Evolutionary conservation across 2,329 filamentous ascomycete species (phyloP).

Genomic region (Furcasterigmium sp.): DNA sequence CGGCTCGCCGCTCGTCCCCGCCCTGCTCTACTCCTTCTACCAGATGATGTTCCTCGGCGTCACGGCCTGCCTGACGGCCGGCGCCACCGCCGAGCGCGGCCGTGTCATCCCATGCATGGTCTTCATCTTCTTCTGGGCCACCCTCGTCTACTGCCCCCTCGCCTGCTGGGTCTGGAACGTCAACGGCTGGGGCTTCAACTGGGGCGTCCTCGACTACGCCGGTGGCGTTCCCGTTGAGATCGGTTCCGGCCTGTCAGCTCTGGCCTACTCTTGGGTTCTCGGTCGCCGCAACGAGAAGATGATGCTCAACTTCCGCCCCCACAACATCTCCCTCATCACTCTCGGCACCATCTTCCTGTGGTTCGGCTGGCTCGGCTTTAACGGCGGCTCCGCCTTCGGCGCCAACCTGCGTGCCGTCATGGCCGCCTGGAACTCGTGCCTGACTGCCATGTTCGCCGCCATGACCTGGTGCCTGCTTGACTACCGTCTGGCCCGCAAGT

Average conservation of each 20-base stretch:
- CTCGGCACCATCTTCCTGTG: slow-evolving; percentile 93
- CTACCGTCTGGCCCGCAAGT: slow-evolving; percentile 89
- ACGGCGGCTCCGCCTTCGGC: slow-evolving; percentile 91
- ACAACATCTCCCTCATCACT: slow-evolving; percentile 97
- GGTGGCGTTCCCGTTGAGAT: slow-evolving; percentile 98
- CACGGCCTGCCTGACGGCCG: slow-evolving; percentile 85
- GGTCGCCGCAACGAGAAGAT: slow-evolving; percentile 97
- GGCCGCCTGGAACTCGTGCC: slow-evolving; percentile 97
- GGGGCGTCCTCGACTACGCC: slow-evolving; percentile 93
- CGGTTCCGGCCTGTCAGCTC: slow-evolving; percentile 82
- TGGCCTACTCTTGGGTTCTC: slow-evolving; percentile 94
- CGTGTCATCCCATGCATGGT: slow-evolving; percentile 91
- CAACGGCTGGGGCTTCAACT: slow-evolving; percentile 88
- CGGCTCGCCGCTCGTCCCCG: slow-evolving; percentile 82
- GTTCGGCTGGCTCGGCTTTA: slow-evolving; percentile 99
- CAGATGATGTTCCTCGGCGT: slow-evolving; percentile 98
- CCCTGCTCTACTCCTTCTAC: slow-evolving; percentile 91
- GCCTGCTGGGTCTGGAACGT: slow-evolving; percentile 96
- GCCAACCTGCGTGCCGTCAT: slow-evolving; percentile 91
- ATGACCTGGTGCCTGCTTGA: slow-evolving; percentile 95
- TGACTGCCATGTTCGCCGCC: slow-evolving; percentile 86
- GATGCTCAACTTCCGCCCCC: slow-evolving; percentile 99
- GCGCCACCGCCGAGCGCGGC: slow-evolving; percentile 89
- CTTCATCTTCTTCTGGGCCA: slow-evolving; percentile 95
- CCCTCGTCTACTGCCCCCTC: slow-evolving; percentile 93